Conservation (phyloP, 192 early-diverging fungal species). For the Backusella mclennaniae region DNA sequence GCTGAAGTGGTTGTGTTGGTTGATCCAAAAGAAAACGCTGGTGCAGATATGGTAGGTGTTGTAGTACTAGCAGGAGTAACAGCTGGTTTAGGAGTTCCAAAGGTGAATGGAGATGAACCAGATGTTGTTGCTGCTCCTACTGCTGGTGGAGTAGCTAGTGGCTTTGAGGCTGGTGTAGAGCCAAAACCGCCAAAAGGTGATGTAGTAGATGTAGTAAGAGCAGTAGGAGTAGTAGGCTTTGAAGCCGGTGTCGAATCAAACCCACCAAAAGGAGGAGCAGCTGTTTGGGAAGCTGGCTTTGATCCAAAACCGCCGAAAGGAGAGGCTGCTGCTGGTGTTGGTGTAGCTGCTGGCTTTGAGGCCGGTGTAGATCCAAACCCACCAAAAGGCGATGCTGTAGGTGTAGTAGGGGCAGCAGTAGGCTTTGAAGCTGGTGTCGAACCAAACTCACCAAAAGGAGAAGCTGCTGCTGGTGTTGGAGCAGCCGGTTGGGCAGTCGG, state of each 20-base stretch:
- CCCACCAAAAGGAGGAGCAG: not conserved
- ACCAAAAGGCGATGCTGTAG: not conserved
- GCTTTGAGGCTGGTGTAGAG: not conserved
- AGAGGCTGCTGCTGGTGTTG: not conserved
- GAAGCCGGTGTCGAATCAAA: not conserved
- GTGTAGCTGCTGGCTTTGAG: not conserved
- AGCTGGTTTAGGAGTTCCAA: conserved; percentile 7
- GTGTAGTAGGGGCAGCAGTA: not conserved
- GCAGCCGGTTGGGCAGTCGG: not conserved
- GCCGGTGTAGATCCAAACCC: not conserved
- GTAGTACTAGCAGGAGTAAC: not conserved
- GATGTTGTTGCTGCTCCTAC: not conserved
- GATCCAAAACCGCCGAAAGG: not conserved
- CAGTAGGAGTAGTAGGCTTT: not conserved
- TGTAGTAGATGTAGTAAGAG: not conserved
- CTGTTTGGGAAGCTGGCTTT: not conserved
- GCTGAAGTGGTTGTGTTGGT: not conserved
- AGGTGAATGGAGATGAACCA: conserved; percentile 6
- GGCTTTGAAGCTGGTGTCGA: not conserved
- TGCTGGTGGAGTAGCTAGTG: not conserved
- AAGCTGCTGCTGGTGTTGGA: too few species aligned
- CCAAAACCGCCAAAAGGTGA: not conserved
- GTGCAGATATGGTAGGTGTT: not conserved
- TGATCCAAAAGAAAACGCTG: not conserved
- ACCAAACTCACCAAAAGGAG: too few species aligned